These are phyloP conservation scores for Globisporangium iwayamae DNA, from an alignment of 352 stramenopile genomes.

Conservation along the genomic window DNA sequence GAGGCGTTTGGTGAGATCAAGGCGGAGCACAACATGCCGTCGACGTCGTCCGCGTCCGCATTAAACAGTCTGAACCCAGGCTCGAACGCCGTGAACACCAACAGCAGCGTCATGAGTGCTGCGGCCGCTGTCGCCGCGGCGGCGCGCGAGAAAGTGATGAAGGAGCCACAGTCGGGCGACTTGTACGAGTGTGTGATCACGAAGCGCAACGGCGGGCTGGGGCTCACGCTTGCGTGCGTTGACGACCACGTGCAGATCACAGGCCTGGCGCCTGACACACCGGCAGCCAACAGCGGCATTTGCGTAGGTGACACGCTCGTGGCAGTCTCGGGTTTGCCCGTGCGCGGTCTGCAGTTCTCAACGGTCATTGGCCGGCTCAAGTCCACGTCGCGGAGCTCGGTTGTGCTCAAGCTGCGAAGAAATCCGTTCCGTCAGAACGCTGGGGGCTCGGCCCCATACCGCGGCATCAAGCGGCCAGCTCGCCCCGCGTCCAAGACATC, in stretches of 20 bases:
- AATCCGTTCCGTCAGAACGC: conserved; percentile 80
- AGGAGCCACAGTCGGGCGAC: conserved; percentile 73
- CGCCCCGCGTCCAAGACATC: conserved; percentile 45
- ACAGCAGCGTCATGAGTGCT: conserved; percentile 19
- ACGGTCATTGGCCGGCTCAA: conserved; percentile 78
- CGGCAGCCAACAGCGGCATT: conserved; percentile 66
- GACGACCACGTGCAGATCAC: conserved; percentile 86
- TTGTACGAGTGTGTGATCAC: conserved; percentile 86
- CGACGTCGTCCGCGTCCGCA: conserved; percentile 17
- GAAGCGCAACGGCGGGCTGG: conserved; percentile 71
- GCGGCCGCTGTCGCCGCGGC: conserved; percentile 27
- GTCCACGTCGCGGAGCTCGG: conserved; percentile 73
- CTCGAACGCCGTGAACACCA: conserved; percentile 27
- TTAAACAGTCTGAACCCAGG: conserved; percentile 25
- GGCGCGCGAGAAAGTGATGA: conserved; percentile 78
- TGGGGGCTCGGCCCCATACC: conserved; percentile 44
- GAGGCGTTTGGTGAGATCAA: conserved; percentile 45
- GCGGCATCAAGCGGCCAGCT: conserved; percentile 53
- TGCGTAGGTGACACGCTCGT: conserved; percentile 78
- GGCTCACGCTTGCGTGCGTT: conserved; percentile 72
- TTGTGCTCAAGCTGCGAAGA: conserved; percentile 72
- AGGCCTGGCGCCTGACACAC: conserved; percentile 63
- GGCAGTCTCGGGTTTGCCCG: conserved; percentile 62
- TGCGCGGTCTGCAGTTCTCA: conserved; percentile 80
- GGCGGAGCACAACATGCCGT: conserved; percentile 21